phyloP scores from a whole-genome alignment of 2,329 filamentous ascomycete genomes.

The Ophiosphaerella narmari region DNA sequence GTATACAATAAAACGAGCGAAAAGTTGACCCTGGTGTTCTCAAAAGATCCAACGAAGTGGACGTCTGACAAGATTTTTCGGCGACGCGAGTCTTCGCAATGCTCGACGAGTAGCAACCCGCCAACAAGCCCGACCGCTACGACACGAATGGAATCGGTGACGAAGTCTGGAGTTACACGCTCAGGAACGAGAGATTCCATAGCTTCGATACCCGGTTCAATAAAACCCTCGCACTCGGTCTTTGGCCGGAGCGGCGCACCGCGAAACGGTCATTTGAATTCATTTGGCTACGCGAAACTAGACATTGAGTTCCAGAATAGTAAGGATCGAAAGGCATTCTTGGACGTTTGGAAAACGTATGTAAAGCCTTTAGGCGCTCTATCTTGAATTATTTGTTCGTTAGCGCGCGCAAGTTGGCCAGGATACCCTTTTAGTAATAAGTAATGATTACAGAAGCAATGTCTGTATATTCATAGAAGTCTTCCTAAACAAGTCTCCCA shows the following conservation, averaged over 20 bases:
- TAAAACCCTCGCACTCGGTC: conserved; percentile 13
- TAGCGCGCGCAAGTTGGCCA: no score
- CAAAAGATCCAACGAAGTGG: conserved; percentile 35
- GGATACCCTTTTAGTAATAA: no score
- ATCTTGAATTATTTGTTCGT: neutral
- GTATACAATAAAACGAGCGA: conserved; percentile 29
- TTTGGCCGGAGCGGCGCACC: conserved; percentile 6
- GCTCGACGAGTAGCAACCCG: conserved; percentile 9
- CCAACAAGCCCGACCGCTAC: conserved; percentile 3
- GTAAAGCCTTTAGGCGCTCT: conserved; percentile 21
- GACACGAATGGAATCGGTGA: conserved; percentile 16
- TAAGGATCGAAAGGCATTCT: conserved; percentile 30
- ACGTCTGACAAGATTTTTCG: conserved; percentile 30
- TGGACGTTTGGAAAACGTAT: conserved; percentile 32
- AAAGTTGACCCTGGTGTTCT: conserved; percentile 31
- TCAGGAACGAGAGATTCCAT: conserved; percentile 18
- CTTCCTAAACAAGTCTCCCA: no score
- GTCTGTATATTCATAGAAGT: no score
- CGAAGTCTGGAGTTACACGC: conserved; percentile 9
- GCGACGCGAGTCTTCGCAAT: conserved; percentile 19
- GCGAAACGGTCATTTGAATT: conserved; percentile 23
- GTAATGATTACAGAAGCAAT: no score
- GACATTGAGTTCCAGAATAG: conserved; percentile 36
- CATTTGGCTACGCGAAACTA: conserved; percentile 32
- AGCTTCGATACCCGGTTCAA: conserved; percentile 14